These are phyloP conservation scores for Lophiotrema nucula DNA, from an alignment of 495 filamentous ascomycete species.

Conservation along the genomic window DNA sequence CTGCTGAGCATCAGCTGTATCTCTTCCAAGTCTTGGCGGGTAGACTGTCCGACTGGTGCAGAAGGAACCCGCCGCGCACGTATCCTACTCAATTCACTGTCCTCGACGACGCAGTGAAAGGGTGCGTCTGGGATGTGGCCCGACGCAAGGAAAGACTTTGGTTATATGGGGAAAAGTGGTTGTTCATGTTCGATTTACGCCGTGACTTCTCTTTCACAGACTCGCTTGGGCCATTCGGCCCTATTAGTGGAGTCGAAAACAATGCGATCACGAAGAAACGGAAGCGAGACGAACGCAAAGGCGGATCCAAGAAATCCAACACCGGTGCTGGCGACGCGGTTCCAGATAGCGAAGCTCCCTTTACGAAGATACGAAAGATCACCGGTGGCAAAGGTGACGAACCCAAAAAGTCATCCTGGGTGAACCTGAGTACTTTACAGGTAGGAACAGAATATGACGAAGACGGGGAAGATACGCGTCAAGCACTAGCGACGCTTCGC, in stretches of 20 bases:
- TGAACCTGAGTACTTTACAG: conserved; percentile 8
- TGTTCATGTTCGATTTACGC: conserved; percentile 90
- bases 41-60: conserved; percentile 77
- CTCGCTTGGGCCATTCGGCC: not conserved
- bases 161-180: conserved; percentile 79
- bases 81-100: conserved; percentile 71
- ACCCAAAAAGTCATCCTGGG: conserved; percentile 6
- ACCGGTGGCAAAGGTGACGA: conserved; percentile 19
- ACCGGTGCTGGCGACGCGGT: conserved; percentile 31
- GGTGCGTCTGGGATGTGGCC: conserved; percentile 77
- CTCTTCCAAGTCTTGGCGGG: conserved; percentile 75
- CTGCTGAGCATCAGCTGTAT: conserved; percentile 69
- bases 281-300: conserved; percentile 15
- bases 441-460: conserved; percentile 10
- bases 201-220: conserved; percentile 58
- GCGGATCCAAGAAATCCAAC: conserved; percentile 9
- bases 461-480: conserved; percentile 13
- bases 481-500: conserved; percentile 17
- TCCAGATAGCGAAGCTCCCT: conserved; percentile 12
- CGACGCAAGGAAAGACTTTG: conserved; percentile 63
- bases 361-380: conserved; percentile 27
- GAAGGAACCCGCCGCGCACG: conserved; percentile 70
- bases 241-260: not conserved
- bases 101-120: conserved; percentile 74
- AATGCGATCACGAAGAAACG: conserved; percentile 27